Conservation (phyloP, 2,329 filamentous ascomycete species). For the Penicillium sp. region DNA sequence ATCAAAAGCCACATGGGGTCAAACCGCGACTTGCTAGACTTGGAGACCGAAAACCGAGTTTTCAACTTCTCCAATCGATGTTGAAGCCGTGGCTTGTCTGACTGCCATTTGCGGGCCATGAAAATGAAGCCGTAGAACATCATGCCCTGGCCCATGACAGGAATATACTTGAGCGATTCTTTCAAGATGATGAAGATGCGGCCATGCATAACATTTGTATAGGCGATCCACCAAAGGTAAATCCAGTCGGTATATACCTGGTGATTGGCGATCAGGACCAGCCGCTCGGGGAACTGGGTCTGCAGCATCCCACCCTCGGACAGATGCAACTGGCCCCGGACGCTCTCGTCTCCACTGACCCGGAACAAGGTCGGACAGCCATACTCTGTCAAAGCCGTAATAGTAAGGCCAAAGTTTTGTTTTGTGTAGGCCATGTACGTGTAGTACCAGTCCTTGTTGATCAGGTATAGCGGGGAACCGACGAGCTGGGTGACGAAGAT, state of each 20-base stretch:
- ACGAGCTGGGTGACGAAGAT: constrained; percentile 61
- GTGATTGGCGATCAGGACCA: constrained; percentile 66
- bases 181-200: constrained; percentile 69
- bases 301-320: constrained; percentile 59
- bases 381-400: constrained; percentile 64
- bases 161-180: constrained; percentile 65
- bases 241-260: constrained; percentile 71
- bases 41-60: constrained; percentile 52
- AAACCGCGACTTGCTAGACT: constrained; percentile 47
- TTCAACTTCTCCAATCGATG: constrained; percentile 60
- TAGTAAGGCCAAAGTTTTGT: constrained; percentile 64
- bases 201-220: constrained; percentile 66
- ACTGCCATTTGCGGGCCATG: constrained; percentile 63
- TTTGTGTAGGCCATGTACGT: constrained; percentile 68
- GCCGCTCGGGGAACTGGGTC: constrained; percentile 61
- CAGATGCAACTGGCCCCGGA: constrained; percentile 60
- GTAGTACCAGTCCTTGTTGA: constrained; percentile 64
- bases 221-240: constrained; percentile 69
- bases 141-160: constrained; percentile 63
- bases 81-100: constrained; percentile 61
- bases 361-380: constrained; percentile 64
- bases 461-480: constrained; percentile 62
- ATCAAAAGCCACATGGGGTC: constrained; percentile 70
- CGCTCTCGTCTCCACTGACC: constrained; percentile 63
- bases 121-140: constrained; percentile 70